These are phyloP conservation scores for Neurospora sp. DNA, from an alignment of 2,329 filamentous ascomycete species.

Conservation along the genomic window DNA sequence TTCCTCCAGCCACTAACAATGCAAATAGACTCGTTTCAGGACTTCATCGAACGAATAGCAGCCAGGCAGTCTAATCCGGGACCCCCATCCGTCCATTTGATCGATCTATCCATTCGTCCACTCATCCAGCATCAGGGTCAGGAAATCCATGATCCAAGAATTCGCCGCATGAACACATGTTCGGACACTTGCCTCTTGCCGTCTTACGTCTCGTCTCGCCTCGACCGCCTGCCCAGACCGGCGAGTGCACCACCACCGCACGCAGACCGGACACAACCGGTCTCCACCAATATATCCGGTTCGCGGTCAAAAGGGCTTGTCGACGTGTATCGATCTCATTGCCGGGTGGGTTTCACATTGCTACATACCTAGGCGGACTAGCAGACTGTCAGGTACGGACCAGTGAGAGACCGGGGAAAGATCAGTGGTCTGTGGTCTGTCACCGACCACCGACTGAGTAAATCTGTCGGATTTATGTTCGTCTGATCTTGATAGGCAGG, in stretches of 20 bases:
- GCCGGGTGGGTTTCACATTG: neutral
- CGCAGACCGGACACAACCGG: neutral
- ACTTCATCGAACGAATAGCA: neutral
- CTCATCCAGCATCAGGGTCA: neutral
- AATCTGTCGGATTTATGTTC: neutral
- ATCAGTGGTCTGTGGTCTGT: neutral
- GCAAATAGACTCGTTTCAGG: neutral
- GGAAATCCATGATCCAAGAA: neutral
- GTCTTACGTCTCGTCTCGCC: neutral
- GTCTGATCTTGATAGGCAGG: neutral
- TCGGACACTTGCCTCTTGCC: neutral
- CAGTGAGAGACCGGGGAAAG: neutral
- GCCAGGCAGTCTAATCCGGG: neutral
- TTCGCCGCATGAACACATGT: neutral
- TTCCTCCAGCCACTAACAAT: neutral
- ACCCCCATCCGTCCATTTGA: neutral
- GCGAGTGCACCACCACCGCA: neutral
- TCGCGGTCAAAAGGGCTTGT: neutral
- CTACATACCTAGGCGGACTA: neutral
- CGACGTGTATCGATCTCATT: neutral
- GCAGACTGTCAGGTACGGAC: neutral
- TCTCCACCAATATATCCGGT: neutral
- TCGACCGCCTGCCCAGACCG: neutral
- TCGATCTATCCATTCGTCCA: neutral
- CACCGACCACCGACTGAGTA: neutral